Conservation (phyloP, 2,329 filamentous ascomycete species). For the Verticillium tricorpus region DNA sequence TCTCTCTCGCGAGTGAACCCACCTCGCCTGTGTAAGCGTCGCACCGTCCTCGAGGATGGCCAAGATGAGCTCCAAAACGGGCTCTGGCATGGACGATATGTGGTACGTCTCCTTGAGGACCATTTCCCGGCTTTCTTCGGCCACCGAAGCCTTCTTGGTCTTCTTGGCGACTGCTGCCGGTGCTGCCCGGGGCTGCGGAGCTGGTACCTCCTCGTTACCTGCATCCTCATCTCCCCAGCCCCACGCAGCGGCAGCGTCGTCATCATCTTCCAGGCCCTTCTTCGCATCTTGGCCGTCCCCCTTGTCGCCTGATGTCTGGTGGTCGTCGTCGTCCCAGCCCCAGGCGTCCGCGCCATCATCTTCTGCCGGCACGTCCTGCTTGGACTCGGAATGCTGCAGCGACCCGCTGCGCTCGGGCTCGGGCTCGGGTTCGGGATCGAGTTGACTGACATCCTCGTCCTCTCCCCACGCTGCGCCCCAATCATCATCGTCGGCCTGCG, state of each 20-base stretch:
- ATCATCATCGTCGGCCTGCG: constrained; percentile 46
- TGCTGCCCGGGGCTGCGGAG: constrained; percentile 1
- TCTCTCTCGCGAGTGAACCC: constrained; percentile 17
- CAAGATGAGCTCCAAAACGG: constrained; percentile 64
- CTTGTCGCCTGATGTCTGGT: constrained; percentile 26
- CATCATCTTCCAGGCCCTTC: constrained; percentile 29
- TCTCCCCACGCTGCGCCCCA: constrained; percentile 83
- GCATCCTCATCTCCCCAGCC: constrained; percentile 75
- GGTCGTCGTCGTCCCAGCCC: constrained; percentile 76
- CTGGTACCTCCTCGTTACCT: constrained; percentile 15
- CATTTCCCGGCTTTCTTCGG: constrained; percentile 55
- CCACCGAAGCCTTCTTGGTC: constrained; percentile 11
- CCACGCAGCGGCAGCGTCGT: constrained; percentile 66
- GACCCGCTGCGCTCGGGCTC: constrained; percentile 5
- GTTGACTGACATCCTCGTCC: constrained; percentile 46
- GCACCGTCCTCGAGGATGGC: constrained; percentile 57
- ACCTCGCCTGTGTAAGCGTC: constrained; percentile 49
- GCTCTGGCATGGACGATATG: constrained; percentile 81
- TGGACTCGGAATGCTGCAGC: constrained; percentile 15
- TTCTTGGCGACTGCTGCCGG: constrained; percentile 1
- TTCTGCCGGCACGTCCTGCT: constrained; percentile 16
- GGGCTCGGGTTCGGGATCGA: neutral
- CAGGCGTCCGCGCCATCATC: constrained; percentile 63
- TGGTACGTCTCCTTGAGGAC: constrained; percentile 82
- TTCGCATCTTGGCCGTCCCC: constrained; percentile 16